A percentile compares a stretch with the other conserved stretches of the same genome.
These are phyloP conservation scores for Aspergillus flavus DNA, from an alignment of 2,329 filamentous ascomycete genomes.

Conservation along the genomic window DNA sequence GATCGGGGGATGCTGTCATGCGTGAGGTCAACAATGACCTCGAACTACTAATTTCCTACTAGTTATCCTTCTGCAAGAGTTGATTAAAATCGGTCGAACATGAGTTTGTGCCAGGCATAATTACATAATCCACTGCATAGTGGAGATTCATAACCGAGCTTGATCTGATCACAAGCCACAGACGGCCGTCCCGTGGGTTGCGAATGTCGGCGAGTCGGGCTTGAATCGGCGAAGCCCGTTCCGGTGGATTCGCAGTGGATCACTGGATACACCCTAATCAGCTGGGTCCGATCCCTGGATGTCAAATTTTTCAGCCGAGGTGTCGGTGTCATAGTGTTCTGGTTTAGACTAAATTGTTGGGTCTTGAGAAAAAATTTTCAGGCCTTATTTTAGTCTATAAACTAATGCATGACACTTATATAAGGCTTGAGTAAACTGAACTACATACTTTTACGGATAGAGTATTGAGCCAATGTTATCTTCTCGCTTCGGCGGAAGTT, in stretches of 20 bases:
- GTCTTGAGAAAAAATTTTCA: not conserved
- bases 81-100: too few relatives aligned
- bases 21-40: not conserved
- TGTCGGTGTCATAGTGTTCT: not conserved
- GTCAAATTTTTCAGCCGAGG: not conserved
- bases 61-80: not conserved
- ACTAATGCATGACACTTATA: not conserved
- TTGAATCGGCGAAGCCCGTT: not conserved
- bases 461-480: not conserved
- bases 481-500: not conserved
- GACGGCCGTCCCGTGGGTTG: not conserved
- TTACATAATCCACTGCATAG: not conserved
- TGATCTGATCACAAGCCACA: not conserved
- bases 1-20: not conserved
- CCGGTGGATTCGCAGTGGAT: not conserved
- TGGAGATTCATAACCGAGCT: not conserved
- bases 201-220: not conserved
- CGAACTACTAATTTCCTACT: not conserved
- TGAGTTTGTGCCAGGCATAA: not conserved
- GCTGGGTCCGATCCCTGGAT: not conserved
- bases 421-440: not conserved
- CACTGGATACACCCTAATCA: not conserved
- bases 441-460: not conserved
- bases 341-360: not conserved
- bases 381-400: not conserved